Percentiles rank a stretch among this genome's conserved stretches.
Evolutionary conservation across 1,284 basidiomycete species (phyloP).

Genomic region (Pterulicium gracile): DNA sequence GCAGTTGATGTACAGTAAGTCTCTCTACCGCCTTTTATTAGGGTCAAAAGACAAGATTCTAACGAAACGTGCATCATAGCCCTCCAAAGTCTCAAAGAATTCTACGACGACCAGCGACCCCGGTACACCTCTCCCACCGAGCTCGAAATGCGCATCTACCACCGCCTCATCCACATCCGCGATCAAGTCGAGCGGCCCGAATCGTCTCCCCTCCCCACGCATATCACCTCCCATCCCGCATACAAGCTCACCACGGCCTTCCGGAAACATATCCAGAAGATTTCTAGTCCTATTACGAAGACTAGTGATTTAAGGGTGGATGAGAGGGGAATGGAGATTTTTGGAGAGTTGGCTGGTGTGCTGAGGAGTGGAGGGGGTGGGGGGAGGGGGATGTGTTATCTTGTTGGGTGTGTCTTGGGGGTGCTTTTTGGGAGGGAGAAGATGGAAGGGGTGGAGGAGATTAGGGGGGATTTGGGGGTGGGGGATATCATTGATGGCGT

Average conservation of each 20-base stretch:
- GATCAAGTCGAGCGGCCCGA: conserved; percentile 77
- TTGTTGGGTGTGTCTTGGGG: conserved; percentile 68
- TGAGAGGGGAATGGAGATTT: conserved; percentile 55
- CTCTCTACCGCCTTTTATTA: not conserved
- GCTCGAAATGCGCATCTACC: conserved; percentile 93
- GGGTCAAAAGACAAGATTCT: not conserved
- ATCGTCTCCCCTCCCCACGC: conserved; percentile 65
- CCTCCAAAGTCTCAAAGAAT: conserved; percentile 85
- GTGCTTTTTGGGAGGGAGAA: conserved; percentile 60
- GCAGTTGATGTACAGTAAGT: conserved; percentile 82
- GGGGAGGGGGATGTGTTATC: conserved; percentile 58
- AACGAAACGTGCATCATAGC: not conserved
- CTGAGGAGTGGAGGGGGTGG: conserved; percentile 50
- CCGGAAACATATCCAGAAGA: conserved; percentile 70
- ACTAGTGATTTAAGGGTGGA: conserved; percentile 48
- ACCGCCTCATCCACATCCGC: conserved; percentile 84
- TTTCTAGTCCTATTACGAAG: conserved; percentile 70
- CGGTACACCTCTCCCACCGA: conserved; percentile 40
- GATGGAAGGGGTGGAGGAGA: conserved; percentile 66
- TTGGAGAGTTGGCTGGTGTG: conserved; percentile 43
- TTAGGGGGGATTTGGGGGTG: conserved; percentile 50
- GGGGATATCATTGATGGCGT: conserved; percentile 75
- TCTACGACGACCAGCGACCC: conserved; percentile 79
- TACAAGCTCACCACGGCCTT: conserved; percentile 79
- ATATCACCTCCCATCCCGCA: conserved; percentile 63